These are phyloP conservation scores for Nasturtium officinale DNA, from an alignment of 345 rosid species.

Conservation along the genomic window DNA sequence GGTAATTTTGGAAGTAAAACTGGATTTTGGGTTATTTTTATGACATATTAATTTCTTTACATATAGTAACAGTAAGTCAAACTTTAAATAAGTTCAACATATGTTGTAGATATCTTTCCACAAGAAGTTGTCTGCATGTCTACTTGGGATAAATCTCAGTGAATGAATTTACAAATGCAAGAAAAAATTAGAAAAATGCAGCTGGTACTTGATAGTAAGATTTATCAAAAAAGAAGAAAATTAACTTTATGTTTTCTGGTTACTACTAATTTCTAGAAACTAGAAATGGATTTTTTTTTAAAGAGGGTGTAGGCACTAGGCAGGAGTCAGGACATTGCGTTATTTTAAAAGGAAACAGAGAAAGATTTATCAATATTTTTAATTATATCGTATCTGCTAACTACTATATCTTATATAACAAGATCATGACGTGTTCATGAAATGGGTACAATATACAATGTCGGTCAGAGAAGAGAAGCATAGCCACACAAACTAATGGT, in stretches of 20 bases:
- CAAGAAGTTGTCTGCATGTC: not conserved
- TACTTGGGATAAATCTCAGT: not conserved
- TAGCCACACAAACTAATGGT: constrained; percentile 14
- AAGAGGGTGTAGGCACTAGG: too few species aligned
- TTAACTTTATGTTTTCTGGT: too few species aligned
- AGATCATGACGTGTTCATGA: not conserved
- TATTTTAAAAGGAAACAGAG: too few species aligned
- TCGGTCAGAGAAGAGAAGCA: constrained; percentile 16
- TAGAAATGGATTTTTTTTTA: too few species aligned
- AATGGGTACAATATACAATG: not conserved
- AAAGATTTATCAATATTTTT: too few species aligned
- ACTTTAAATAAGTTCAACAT: not conserved
- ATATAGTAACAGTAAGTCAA: not conserved
- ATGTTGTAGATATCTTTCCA: not conserved
- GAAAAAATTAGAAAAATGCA: not conserved
- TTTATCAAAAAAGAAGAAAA: too few species aligned
- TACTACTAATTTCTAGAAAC: too few species aligned
- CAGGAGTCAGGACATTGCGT: too few species aligned
- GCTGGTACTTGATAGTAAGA: too few species aligned
- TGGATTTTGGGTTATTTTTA: too few species aligned
- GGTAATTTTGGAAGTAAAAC: not conserved
- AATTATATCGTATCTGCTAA: not conserved
- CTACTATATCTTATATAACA: not conserved
- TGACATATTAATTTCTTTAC: not conserved
- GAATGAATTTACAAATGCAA: not conserved